Evolutionary conservation across 208 protist genomes (phyloP).

Genomic region (Crithidia fasciculata): DNA sequence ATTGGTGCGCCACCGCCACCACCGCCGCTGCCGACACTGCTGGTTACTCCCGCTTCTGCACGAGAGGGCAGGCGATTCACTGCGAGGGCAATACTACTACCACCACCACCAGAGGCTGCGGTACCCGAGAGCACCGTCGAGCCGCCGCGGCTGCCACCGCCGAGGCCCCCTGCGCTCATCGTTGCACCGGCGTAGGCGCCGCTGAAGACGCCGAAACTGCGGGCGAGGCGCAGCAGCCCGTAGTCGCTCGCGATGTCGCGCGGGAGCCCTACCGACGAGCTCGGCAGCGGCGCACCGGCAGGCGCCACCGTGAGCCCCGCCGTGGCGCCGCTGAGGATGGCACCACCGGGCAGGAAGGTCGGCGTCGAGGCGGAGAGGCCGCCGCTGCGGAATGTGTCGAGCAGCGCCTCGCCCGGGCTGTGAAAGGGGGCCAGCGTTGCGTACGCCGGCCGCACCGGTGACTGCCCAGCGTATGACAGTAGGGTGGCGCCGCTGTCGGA

Average conservation of each 20-base stretch:
- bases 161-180: not conserved
- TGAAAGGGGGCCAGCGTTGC: not conserved
- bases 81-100: no score
- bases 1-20: constrained; percentile 12
- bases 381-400: constrained; percentile 18
- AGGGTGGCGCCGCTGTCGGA: not conserved
- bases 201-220: constrained; percentile 26
- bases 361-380: constrained; percentile 6
- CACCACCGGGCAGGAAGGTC: constrained; percentile 1
- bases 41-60: not conserved
- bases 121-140: not conserved
- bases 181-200: constrained; percentile 5
- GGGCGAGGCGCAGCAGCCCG: constrained; percentile 26
- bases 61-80: no score
- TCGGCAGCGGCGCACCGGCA: not conserved
- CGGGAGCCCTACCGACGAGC: constrained; percentile 4
- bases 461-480: not conserved
- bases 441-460: not conserved
- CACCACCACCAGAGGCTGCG: no score
- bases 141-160: not conserved
- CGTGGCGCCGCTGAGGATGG: not conserved
- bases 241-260: constrained; percentile 26
- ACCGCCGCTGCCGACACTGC: not conserved
- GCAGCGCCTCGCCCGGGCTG: constrained; percentile 7
- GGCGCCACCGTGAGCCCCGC: not conserved